Evolutionary conservation across 2,329 filamentous ascomycete species (phyloP).

Genomic region (Trichoderma atroviride): DNA sequence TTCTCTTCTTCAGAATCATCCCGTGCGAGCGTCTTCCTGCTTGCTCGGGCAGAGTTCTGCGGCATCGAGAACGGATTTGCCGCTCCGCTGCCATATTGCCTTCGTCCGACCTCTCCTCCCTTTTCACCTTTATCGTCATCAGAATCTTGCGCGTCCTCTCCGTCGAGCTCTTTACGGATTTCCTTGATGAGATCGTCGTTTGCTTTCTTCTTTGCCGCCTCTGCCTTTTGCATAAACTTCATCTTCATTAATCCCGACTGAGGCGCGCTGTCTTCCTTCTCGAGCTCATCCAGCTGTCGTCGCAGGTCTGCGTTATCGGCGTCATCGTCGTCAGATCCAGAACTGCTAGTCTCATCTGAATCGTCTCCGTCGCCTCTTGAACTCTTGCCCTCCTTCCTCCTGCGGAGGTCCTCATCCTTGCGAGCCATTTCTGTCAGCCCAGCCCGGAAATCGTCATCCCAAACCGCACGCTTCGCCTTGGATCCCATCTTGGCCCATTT

Average conservation of each 20-base stretch:
- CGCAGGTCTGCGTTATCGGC: slow-evolving; percentile 47
- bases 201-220: slow-evolving; percentile 72
- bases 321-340: slow-evolving; percentile 62
- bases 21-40: slow-evolving; percentile 37
- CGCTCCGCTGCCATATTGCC: slow-evolving; percentile 62
- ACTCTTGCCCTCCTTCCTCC: slow-evolving; percentile 73
- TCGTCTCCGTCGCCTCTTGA: slow-evolving; percentile 51
- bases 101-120: slow-evolving; percentile 65
- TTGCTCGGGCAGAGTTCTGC: slow-evolving; percentile 29
- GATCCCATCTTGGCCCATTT: slow-evolving; percentile 90
- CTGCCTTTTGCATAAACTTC: slow-evolving; percentile 93
- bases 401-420: slow-evolving; percentile 78
- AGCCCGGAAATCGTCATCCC: slow-evolving; percentile 84
- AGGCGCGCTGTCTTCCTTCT: slow-evolving; percentile 53
- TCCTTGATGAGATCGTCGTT: slow-evolving; percentile 77
- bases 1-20: slow-evolving; percentile 28
- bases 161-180: slow-evolving; percentile 73
- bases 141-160: slow-evolving; percentile 54
- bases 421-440: slow-evolving; percentile 80
- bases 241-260: slow-evolving; percentile 75
- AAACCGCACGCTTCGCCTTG: slow-evolving; percentile 75
- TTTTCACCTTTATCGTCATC: slow-evolving; percentile 59
- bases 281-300: slow-evolving; percentile 49
- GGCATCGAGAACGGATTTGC: slow-evolving; percentile 39
- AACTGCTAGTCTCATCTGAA: slow-evolving; percentile 58